Conservation (phyloP, 345 rosid species). For the Crucihimalaya himalaica region DNA sequence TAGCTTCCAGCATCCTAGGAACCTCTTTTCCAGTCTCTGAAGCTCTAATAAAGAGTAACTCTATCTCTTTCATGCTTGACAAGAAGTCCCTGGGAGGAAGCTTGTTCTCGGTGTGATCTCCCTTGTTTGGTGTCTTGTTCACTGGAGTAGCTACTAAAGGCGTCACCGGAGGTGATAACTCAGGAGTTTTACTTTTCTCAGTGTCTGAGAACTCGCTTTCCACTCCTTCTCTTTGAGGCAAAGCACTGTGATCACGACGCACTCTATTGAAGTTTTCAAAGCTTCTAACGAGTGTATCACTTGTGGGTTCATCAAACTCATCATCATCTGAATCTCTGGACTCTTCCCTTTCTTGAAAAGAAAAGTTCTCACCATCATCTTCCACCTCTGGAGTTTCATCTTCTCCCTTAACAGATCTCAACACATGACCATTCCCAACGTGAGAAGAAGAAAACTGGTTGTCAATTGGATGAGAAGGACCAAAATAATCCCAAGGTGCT, state of each 20-base stretch:
- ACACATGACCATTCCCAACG: slow-evolving; percentile 53
- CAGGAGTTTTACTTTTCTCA: slow-evolving; percentile 65
- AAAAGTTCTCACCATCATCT: slow-evolving; percentile 60
- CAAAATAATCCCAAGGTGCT: slow-evolving; percentile 91
- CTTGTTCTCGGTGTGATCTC: slow-evolving; percentile 53
- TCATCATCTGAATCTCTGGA: slow-evolving; percentile 71
- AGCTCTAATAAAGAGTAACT: slow-evolving; percentile 73
- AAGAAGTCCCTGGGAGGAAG: slow-evolving; percentile 73
- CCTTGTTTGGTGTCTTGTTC: slow-evolving; percentile 54
- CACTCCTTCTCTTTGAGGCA: slow-evolving; percentile 49
- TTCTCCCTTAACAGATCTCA: slow-evolving; percentile 52
- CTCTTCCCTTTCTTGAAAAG: slow-evolving; percentile 58
- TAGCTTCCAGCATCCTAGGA: slow-evolving; percentile 98
- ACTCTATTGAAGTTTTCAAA: slow-evolving; percentile 70
- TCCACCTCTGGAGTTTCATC: slow-evolving; percentile 70
- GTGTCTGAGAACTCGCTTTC: slow-evolving; percentile 55
- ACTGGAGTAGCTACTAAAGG: slow-evolving; percentile 41
- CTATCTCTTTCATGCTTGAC: slow-evolving; percentile 84
- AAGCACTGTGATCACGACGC: slow-evolving; percentile 47
- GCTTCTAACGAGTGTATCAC: slow-evolving; percentile 69
- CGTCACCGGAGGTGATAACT: slow-evolving; percentile 65
- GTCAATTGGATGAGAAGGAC: slow-evolving; percentile 64
- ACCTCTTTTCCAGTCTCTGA: slow-evolving; percentile 93
- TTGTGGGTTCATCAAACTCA: slow-evolving; percentile 70
- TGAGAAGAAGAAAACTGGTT: slow-evolving; percentile 55